Percentiles rank a stretch among this genome's conserved stretches.
Conservation (phyloP, 169 alveolate species). For the Cryptosporidium ryanae region DNA sequence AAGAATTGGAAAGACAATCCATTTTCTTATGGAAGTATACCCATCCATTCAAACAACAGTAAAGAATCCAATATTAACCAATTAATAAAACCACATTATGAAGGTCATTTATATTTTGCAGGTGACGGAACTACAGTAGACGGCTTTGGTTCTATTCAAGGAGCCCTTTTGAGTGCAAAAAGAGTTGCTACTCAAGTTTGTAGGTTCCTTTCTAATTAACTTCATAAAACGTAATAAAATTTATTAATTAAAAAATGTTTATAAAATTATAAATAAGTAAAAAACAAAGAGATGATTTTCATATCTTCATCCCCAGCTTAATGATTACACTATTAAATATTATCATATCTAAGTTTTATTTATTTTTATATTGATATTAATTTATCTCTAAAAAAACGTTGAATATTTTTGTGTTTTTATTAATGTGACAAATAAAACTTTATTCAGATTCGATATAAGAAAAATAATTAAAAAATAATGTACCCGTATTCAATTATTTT, state of each 20-base stretch:
- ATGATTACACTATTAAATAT: background rate
- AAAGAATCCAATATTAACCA: conserved; percentile 46
- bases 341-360: background rate
- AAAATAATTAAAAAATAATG: too few relatives aligned
- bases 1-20: conserved; percentile 66
- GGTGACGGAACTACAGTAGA: conserved; percentile 73
- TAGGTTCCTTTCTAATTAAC: conserved; percentile 27
- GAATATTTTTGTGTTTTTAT: too few relatives aligned
- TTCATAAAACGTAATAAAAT: background rate
- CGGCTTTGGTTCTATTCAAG: conserved; percentile 60
- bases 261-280: background rate
- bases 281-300: background rate
- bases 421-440: too few relatives aligned
- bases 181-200: conserved; percentile 52
- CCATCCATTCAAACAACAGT: conserved; percentile 42
- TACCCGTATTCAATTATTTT: too few relatives aligned
- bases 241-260: background rate
- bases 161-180: conserved; percentile 74
- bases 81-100: conserved; percentile 64
- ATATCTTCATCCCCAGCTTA: background rate
- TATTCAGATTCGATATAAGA: too few relatives aligned
- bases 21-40: conserved; percentile 45
- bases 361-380: too few relatives aligned
- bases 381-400: too few relatives aligned
- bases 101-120: conserved; percentile 68